phyloP scores from a whole-genome alignment of 2,329 filamentous ascomycete species.

The Colletotrichum sp. region DNA sequence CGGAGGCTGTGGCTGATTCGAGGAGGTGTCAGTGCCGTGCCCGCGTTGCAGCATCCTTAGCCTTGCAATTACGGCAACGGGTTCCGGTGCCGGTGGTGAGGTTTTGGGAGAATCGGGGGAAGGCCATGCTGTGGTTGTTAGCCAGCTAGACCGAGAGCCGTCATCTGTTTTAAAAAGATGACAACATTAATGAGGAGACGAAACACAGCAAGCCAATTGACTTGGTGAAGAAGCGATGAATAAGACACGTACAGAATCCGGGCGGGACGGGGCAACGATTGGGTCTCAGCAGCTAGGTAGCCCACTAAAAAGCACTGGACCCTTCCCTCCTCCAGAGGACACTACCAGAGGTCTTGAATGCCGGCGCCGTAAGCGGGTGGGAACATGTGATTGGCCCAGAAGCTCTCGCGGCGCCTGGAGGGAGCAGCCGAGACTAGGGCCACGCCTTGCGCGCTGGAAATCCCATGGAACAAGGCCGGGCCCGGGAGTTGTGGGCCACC shows the following conservation, averaged over 20 bases:
- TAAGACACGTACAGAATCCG: constrained; percentile 10
- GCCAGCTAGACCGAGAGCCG: neutral
- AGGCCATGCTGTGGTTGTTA: neutral
- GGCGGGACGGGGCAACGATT: neutral
- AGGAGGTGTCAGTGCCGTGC: neutral
- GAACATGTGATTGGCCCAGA: constrained; percentile 10
- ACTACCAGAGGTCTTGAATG: neutral
- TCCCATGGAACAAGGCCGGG: neutral
- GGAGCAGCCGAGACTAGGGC: constrained; percentile 9
- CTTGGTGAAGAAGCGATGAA: neutral
- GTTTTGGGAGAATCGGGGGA: neutral
- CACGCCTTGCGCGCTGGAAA: neutral
- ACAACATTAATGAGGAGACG: neutral
- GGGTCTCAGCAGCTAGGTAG: neutral
- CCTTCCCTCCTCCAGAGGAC: neutral
- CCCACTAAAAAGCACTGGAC: neutral
- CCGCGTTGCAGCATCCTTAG: neutral
- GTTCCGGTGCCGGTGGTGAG: neutral
- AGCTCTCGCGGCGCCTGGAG: neutral
- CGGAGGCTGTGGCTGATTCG: neutral
- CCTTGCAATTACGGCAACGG: neutral
- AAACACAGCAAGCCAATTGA: neutral
- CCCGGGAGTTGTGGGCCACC: neutral
- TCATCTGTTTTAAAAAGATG: neutral
- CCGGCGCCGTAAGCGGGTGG: neutral